Base-by-base conservation (phyloP, 345 rosid species). In the Passiflora organensis region DNA sequence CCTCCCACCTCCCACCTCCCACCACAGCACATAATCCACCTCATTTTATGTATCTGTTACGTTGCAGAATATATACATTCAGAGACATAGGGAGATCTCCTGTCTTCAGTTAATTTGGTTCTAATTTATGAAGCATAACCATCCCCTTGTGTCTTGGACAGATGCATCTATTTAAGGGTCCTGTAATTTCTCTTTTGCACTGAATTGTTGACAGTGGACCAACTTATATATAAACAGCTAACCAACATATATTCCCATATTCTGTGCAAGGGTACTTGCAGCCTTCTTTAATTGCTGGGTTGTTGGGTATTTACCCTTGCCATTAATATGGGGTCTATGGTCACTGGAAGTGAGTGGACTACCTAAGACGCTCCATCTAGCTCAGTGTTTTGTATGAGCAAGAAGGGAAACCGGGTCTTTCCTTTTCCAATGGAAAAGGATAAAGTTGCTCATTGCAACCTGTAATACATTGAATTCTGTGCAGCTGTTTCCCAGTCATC, bases 251-350 rank as follows among this genome's bases (percentile, higher is more conserved):
- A 13, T 34, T 39, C 37, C 45, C 49, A 5, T 28, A 16, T 49
- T 17, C 21, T 24, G 38, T 41, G 32, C 14, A 24, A 13, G 60
- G 32, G 43, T 17, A n/a, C 34, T 28, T 28, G 17, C 9, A 43
- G 51, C 22, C 13, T 63, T 14, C 49, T 46, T 57, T 57, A 65
- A 57, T 43, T 57, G 53, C 46, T 34, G 21, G 69, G 63, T 65
- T 10, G 68, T 50, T 56, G 57, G 15, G 21, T 36, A 55, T 64
- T 55, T 64, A 28, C 48, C 15, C 49, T 20, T 12, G 12, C 16
- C 56, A 48, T 55, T 56, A 54, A 54, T 37, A 63, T 39, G 46
- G 54, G 67, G 46, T 23, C 54, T 23, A 24, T 37, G 15, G 4
- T 20, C 34, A n/a, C 42, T 20, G 52, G 47, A 36, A 12, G 15